Evolutionary conservation across 306 rosid species (phyloP), one percentile per base, ranked within the genome.

Genomic region (Dalbergia cochinchinensis): DNA sequence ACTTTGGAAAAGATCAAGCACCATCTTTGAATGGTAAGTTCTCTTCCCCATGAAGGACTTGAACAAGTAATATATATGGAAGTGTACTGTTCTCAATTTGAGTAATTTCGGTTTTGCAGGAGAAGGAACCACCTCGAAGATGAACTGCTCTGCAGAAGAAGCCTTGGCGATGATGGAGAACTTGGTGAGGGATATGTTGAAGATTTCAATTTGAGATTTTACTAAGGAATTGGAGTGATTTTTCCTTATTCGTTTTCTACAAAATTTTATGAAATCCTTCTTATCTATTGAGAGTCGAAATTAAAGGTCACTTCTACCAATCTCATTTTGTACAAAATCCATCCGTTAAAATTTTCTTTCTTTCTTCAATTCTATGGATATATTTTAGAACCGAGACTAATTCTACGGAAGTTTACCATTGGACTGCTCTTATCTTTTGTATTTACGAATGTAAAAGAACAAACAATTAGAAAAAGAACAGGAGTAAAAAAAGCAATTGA

Each of bases 81-180:
- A 45, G 57, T 73, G 55, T n/a, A 20, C 13, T 62, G 31, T 65
- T 65, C 55, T 53, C 41, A 35, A 53, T 37, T 73, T 63, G 55
- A 57, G 22, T 53, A 3, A 59, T 59, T 41, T 33, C 6, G 64
- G 19, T 20, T 71, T 78, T 74, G 83, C 86, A 89, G 93, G 85
- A 19, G 70, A 82, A 65, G 55, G 33, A 35, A 50, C 59, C 3
- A 50, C 63, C 4, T 33, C 51, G 50, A 83, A 80, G 50, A 51
- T 20, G 55, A 70, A 77, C 9, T 81, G 83, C 71, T 81, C 51
- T 12, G 76, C 71, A 8, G 89, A 86, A 74, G 89, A 69, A 19
- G 74, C 79, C 15, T 26, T 67, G 35, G 42, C 82, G 69, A 85
- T 90, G 94, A 86, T 90, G 94, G 91, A 86, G 31, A 82, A 87